Percentiles rank a stretch among this genome's conserved stretches.
phyloP scores from a whole-genome alignment of 208 protist species.

The Tritrichomonas musculus region DNA sequence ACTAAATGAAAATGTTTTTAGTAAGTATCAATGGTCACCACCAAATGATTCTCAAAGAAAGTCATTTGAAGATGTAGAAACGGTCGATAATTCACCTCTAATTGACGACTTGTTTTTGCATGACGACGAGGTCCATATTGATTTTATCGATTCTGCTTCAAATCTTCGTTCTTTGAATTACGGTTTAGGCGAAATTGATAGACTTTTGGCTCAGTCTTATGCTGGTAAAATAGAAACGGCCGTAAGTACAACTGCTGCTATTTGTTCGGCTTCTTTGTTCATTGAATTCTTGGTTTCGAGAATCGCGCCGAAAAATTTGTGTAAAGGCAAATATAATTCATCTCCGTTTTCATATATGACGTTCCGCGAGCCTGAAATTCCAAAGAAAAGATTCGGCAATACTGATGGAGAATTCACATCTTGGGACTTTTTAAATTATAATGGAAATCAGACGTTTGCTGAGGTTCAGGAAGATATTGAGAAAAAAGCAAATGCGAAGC shows the following conservation, averaged over 20 bases:
- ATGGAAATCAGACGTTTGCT: too few relatives aligned
- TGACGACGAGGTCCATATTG: not conserved
- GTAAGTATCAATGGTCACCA: not conserved
- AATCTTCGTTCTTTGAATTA: not conserved
- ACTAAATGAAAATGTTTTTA: not conserved
- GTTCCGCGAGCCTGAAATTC: too few relatives aligned
- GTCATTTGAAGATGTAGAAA: not conserved
- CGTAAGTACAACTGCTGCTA: not conserved
- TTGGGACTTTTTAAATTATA: too few relatives aligned
- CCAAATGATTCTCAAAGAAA: not conserved
- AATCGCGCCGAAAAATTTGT: too few relatives aligned
- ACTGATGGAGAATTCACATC: too few relatives aligned
- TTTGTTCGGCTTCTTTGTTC: not conserved
- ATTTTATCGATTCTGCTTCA: not conserved
- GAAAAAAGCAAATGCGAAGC: too few relatives aligned
- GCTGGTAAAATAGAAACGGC: not conserved
- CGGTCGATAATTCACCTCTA: not conserved
- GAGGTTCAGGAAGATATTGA: too few relatives aligned
- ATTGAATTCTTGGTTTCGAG: not conserved
- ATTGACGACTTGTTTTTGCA: not conserved
- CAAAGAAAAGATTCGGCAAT: too few relatives aligned
- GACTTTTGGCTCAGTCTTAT: not conserved
- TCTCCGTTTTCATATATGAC: too few relatives aligned
- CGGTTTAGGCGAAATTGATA: not conserved
- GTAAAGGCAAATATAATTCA: too few relatives aligned